Conservation (phyloP, 1,284 basidiomycete genomes). For the Naganishia albida region DNA sequence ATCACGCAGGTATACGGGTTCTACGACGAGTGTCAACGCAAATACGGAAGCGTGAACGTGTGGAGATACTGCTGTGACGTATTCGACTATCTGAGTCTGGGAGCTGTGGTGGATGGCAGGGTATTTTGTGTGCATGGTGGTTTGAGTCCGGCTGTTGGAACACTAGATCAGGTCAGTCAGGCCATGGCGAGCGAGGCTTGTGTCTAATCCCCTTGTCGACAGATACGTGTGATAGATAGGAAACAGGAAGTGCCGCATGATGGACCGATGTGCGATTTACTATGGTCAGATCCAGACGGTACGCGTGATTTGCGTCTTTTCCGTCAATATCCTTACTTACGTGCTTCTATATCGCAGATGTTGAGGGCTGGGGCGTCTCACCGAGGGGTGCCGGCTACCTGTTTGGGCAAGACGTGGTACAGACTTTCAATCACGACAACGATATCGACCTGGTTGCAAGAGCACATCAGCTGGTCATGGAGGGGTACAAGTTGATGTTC, state of each 20-base stretch:
- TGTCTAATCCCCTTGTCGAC: conserved; percentile 21
- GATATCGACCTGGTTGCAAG: conserved; percentile 92
- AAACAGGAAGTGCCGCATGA: conserved; percentile 99
- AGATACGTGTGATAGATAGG: conserved; percentile 94
- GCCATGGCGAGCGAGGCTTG: background rate
- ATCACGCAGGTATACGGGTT: conserved; percentile 99
- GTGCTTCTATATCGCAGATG: conserved; percentile 60
- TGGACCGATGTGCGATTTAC: conserved; percentile 95
- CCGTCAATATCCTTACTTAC: background rate
- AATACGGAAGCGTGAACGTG: conserved; percentile 92
- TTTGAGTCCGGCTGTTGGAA: conserved; percentile 78
- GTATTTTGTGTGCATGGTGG: conserved; percentile 94
- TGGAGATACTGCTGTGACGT: conserved; percentile 99
- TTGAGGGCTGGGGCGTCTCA: conserved; percentile 92
- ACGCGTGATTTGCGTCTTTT: conserved; percentile 33
- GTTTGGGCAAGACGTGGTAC: conserved; percentile 90
- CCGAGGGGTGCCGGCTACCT: conserved; percentile 93
- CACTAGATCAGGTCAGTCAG: conserved; percentile 76
- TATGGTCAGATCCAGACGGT: conserved; percentile 99
- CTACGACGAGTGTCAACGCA: conserved; percentile 96
- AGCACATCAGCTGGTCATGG: conserved; percentile 97
- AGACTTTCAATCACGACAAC: conserved; percentile 85
- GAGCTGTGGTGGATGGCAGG: conserved; percentile 90
- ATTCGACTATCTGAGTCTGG: conserved; percentile 93
- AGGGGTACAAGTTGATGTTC: conserved; percentile 98